Percentiles rank a stretch among this genome's conserved stretches.
Evolutionary conservation across 768 basidiomycete genomes (phyloP).

Genomic region (Bullera alba): DNA sequence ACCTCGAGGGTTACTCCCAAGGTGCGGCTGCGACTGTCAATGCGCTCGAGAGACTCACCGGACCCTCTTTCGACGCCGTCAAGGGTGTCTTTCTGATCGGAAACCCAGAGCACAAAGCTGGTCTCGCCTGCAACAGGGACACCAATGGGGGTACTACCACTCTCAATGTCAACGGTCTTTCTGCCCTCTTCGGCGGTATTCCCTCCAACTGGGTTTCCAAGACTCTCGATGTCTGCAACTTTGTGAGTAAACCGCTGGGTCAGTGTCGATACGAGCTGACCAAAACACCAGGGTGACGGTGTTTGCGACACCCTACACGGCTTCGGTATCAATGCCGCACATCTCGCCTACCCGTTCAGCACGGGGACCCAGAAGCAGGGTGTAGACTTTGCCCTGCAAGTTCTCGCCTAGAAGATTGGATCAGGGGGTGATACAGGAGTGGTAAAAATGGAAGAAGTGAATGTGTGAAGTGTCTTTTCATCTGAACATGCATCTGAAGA

Average conservation of each 20-base stretch:
- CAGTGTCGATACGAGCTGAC: not conserved
- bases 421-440: too few relatives aligned
- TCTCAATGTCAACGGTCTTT: constrained; percentile 14
- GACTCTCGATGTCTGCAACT: constrained; percentile 20
- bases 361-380: not conserved
- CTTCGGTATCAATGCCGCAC: constrained; percentile 15
- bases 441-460: too few relatives aligned
- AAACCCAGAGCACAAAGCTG: constrained; percentile 15
- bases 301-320: constrained; percentile 21
- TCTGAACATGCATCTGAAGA: too few relatives aligned
- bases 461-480: too few relatives aligned
- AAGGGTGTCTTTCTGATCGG: constrained; percentile 26
- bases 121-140: constrained; percentile 18
- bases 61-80: constrained; percentile 15
- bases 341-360: constrained; percentile 15
- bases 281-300: constrained; percentile 17
- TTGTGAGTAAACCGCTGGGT: constrained; percentile 6
- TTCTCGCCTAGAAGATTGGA: too few relatives aligned
- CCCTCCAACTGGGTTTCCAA: constrained; percentile 16
- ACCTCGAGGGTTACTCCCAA: constrained; percentile 21
- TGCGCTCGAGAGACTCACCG: constrained; percentile 8
- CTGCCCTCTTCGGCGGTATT: constrained; percentile 8
- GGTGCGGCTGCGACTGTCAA: constrained; percentile 23
- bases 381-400: not conserved
- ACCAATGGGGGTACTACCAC: constrained; percentile 18